Base-by-base conservation (phyloP, 345 rosid genomes). In the Trapa incisa region DNA sequence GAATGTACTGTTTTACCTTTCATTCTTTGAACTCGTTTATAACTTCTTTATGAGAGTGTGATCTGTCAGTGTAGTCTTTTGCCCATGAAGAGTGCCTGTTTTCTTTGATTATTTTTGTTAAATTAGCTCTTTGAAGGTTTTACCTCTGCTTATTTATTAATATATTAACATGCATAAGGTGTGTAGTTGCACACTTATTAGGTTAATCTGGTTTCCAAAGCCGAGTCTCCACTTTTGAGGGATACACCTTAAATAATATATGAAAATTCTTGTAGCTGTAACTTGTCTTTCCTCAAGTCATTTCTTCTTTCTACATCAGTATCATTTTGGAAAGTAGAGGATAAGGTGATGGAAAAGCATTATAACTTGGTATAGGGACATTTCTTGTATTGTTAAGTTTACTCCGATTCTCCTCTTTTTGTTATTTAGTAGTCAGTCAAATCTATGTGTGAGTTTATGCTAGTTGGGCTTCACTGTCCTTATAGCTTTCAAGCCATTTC, bases 1-100 rank as follows among this genome's bases (percentile, higher is more conserved):
- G 99, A 95, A 75, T 95, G 99, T 94, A 87, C 16, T 86, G 47
- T 71, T 56, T 69, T 77, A 75, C 57, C 57, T 65, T 17, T 45
- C 64, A 47, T 75, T 65, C 64, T 41, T 48, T 62, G 37, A 72
- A 48, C 71, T 75, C 65, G 62, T 8, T 33, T 6, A 6, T 14
- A 63, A 64, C 47, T 5, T 29, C 29, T 63, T 63, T 16, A 64
- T 8, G 29, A 39, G 32, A 36, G 65, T 61, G 38, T 15, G 9
- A 58, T 17, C 54, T 16, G 12, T 50, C 54, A 2, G 54, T 50
- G 33, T 4, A 1, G 11, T 22, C 2, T 7, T 22, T n/a, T 54
- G 33, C 33, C 11, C 60, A 7, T 50, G 54, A 8, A 2, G 11
- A n/a, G 17, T 33, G 10, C 1, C 60, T 54, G 33, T 54, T 54